These are phyloP conservation scores for Verticillium dahliae DNA, from an alignment of 2,329 filamentous ascomycete genomes.

Conservation along the genomic window DNA sequence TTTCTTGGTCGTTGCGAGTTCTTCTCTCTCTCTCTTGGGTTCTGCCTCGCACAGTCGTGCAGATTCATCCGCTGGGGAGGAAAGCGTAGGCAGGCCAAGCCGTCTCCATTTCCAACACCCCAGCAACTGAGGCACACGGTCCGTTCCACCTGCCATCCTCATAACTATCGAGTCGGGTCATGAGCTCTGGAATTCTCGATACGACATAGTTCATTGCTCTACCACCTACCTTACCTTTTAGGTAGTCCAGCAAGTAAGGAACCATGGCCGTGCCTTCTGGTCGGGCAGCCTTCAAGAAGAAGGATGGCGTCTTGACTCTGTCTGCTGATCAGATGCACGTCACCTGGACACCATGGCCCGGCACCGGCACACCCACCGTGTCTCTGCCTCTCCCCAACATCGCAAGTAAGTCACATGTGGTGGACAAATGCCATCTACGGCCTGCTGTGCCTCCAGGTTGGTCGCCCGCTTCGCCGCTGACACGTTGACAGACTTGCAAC, in stretches of 20 bases:
- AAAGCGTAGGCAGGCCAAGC: too few relatives aligned
- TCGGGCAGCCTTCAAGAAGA: constrained; percentile 84
- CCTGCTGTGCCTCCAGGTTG: neutral
- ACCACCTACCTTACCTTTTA: too few relatives aligned
- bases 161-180: neutral
- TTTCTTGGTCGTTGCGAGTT: neutral
- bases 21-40: neutral
- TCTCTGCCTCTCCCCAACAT: constrained; percentile 69
- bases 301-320: constrained; percentile 78
- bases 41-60: neutral
- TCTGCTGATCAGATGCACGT: constrained; percentile 67
- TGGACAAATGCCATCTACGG: neutral
- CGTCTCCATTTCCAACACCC: neutral
- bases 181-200: neutral
- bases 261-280: constrained; percentile 56
- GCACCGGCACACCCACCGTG: constrained; percentile 56
- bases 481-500: constrained; percentile 69
- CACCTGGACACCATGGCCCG: constrained; percentile 70
- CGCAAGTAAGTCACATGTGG: constrained; percentile 55
- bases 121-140: neutral
- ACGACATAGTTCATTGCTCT: neutral
- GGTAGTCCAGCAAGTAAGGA: neutral
- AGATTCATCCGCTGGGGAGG: too few relatives aligned
- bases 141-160: neutral
- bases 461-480: constrained; percentile 6